Evolutionary conservation across 495 filamentous ascomycete genomes (phyloP).

Genomic region (Neohortaea acidophila): DNA sequence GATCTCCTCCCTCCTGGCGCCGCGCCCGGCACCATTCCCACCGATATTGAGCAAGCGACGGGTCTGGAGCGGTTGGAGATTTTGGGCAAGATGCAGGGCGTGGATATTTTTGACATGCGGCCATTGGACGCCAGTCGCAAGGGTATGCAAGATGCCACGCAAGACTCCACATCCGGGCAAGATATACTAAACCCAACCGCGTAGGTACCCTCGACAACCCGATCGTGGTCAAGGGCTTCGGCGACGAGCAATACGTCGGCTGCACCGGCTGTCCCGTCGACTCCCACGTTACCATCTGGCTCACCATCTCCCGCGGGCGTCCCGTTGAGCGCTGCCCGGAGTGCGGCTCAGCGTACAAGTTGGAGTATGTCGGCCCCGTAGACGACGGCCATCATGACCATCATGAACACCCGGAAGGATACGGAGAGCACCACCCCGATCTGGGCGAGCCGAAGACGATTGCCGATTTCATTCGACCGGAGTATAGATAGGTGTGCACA

Average conservation of each 20-base stretch:
- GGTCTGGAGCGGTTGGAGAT: conserved; percentile 98
- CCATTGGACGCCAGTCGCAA: conserved; percentile 80
- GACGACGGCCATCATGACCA: conserved; percentile 38
- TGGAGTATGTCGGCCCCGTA: conserved; percentile 78
- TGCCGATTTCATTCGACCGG: conserved; percentile 78
- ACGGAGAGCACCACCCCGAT: conserved; percentile 28
- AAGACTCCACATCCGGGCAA: background rate
- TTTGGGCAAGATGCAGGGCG: conserved; percentile 95
- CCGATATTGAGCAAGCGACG: conserved; percentile 85
- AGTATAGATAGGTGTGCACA: conserved; percentile 70
- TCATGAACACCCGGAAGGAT: conserved; percentile 20
- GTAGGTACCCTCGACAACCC: conserved; percentile 79
- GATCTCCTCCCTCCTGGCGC: conserved; percentile 80
- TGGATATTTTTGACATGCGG: conserved; percentile 97
- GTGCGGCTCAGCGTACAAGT: conserved; percentile 89
- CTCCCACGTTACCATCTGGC: conserved; percentile 79
- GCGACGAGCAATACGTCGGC: conserved; percentile 91
- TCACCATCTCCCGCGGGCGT: conserved; percentile 74
- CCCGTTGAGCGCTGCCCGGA: conserved; percentile 86
- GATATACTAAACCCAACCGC: background rate
- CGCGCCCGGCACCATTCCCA: conserved; percentile 66
- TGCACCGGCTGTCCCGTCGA: conserved; percentile 91
- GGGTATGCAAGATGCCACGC: conserved; percentile 37
- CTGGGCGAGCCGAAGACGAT: conserved; percentile 75
- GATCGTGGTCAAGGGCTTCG: conserved; percentile 72